Base-by-base conservation (phyloP, 73 alveolate species). In the Paramecium tetraurelia region DNA sequence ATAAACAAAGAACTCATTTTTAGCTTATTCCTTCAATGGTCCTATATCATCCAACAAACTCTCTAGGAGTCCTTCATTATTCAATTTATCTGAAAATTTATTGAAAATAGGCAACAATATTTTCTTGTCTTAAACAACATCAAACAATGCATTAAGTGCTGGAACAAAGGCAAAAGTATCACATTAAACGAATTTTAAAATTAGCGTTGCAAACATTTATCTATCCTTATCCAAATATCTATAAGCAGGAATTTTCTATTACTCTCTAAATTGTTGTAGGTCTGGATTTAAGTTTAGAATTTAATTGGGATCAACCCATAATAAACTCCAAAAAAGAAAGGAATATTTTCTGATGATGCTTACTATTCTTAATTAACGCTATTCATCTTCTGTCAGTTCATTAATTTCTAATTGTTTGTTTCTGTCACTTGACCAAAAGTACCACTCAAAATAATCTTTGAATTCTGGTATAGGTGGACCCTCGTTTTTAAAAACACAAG, bases 251-350 rank as follows among this genome's bases (percentile, higher is more conserved):
- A 18, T 72, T 8, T 22, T 33, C 16, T 72, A 8, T 16, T 36
- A 31, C 35, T 72, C 59, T 72, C 59, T 72, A 40, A 72, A 72
- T 31, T 72, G 16, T 40, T 72, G 24, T 4, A 43, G 18, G 4
- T 20, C 57, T 18, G 86, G 59, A 33, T 40, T 20, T 12, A 63
- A 14, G 29, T 63, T 27, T 72, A 72, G 16, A 4, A 72, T 38
- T 35, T 72, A 33, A 72, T 72, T 72, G 9, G 86, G 86, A 72
- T 72, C 86, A 72, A 72, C 35, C 86, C 86, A 72, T 2, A 72
- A 36, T 11, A 72, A 11, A 38, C 59, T 40, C 86, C 63, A 72
- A 12, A 72, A 10, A 14, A 72, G 40, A 43, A 35, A 72, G 6
- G 86, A 36, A 29, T 29, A 72, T 72, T 72, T 72, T 35, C 86